Percentiles rank a stretch among this genome's conserved stretches.
phyloP scores from a whole-genome alignment of 2,329 filamentous ascomycete species.

The Thielaviopsis ethacetica region DNA sequence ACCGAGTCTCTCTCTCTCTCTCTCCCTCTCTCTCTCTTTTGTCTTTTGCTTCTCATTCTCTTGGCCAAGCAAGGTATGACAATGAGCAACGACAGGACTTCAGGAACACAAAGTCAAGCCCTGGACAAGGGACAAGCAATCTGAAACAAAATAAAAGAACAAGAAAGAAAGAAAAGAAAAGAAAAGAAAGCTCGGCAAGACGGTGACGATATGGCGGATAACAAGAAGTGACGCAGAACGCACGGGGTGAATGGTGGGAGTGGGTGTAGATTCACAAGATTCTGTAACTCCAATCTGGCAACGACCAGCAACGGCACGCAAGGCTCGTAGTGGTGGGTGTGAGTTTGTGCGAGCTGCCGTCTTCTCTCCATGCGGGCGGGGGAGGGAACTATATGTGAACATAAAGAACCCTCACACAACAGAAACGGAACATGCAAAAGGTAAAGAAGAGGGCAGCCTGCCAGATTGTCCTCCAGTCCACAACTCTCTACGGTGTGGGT shows the following conservation, averaged over 20 bases:
- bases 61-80: no score
- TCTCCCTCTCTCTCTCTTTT: no score
- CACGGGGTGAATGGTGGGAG: neutral
- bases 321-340: neutral
- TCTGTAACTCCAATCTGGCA: neutral
- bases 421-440: neutral
- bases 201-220: neutral
- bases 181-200: neutral
- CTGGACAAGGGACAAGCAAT: neutral
- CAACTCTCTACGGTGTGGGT: neutral
- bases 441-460: neutral
- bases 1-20: no score
- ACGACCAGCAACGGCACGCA: neutral
- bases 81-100: no score
- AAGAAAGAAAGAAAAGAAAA: neutral
- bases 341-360: neutral
- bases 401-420: neutral
- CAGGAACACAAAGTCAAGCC: no score
- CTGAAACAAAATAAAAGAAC: neutral
- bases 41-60: no score
- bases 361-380: neutral
- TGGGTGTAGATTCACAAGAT: neutral
- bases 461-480: neutral
- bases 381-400: no score
- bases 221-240: neutral